Conservation (phyloP, 2,329 filamentous ascomycete species). For the Penicillium sp. region DNA sequence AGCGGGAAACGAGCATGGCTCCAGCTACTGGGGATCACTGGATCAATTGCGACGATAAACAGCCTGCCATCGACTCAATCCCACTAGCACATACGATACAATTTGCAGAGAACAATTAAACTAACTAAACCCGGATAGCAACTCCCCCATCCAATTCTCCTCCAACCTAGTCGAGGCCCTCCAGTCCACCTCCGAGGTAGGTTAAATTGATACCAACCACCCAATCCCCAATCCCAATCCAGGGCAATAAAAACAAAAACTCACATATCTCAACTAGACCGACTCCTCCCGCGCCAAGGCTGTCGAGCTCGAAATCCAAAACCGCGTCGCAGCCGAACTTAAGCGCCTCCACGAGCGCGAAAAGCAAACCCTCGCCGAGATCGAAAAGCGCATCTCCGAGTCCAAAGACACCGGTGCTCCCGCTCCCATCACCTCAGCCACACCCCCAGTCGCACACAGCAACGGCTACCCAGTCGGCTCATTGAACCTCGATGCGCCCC, state of each 20-base stretch:
- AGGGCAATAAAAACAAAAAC: neutral
- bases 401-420: slow-evolving; percentile 31
- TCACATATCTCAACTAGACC: slow-evolving; percentile 57
- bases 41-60: neutral
- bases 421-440: slow-evolving; percentile 27
- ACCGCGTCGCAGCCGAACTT: slow-evolving; percentile 82
- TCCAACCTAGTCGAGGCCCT: slow-evolving; percentile 79
- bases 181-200: slow-evolving; percentile 82
- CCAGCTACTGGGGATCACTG: slow-evolving; percentile 3
- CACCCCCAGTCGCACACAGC: slow-evolving; percentile 23
- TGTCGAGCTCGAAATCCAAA: slow-evolving; percentile 83
- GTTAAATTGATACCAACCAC: slow-evolving; percentile 17
- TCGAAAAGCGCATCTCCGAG: slow-evolving; percentile 61
- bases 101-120: neutral
- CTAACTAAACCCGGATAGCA: slow-evolving; percentile 28
- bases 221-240: neutral
- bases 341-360: slow-evolving; percentile 73
- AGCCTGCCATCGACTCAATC: neutral
- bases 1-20: slow-evolving; percentile 11
- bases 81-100: neutral
- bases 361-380: slow-evolving; percentile 64
- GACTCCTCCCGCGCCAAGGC: slow-evolving; percentile 81
- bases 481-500: slow-evolving; percentile 42
- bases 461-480: slow-evolving; percentile 29
- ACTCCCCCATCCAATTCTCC: slow-evolving; percentile 68